Base-by-base conservation (phyloP, 345 rosid species). In the Erysimum cheiranthoides region DNA sequence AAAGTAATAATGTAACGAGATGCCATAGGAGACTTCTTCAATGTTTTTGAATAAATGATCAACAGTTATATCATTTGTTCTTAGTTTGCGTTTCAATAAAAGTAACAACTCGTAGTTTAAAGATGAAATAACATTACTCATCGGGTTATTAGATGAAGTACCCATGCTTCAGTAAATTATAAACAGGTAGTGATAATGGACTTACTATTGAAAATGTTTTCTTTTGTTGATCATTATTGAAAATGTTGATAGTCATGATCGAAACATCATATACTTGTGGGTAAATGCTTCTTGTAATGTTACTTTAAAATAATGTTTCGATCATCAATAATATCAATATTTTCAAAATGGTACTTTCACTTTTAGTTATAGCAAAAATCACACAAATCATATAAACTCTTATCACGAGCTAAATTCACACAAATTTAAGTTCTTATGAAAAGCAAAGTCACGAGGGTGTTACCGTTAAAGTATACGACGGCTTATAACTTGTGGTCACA, bases 401-500 rank as follows among this genome's bases (percentile, higher is more conserved):
- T 38, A 8, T 38, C 46, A 42, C 9, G 31, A 62, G 36, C 67
- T 6, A 40, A 6, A 45, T 30, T 63, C 53, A 45, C 27, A 5
- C 12, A 38, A 28, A 31, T 27, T n/a, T 16, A 64, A 30, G 70
- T 11, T 47, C 5, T 32, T 17, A 3, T 17, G 31, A 49, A 17
- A 31, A 39, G 4, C 5, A 35, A 46, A 49, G 13, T 60, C 60
- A 49, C 39, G 53, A 47, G 50, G 5, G 34, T 42, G 68, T 60
- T 6, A 25, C 49, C 66, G 47, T 38, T 60, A 14, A 10, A 60
- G 68, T 10, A 61, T 60, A 28, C 9, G 27, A 45, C 8, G 52
- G 30, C 5, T 63, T n/a, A 45, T 7, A 49, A 36, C 38, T 10
- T 54, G 66, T 74, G 72, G 73, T 49, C 68, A 13, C 62, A 68